Evolutionary conservation across 805 yeast species (phyloP).

Genomic region (Komagataella ulmi): DNA sequence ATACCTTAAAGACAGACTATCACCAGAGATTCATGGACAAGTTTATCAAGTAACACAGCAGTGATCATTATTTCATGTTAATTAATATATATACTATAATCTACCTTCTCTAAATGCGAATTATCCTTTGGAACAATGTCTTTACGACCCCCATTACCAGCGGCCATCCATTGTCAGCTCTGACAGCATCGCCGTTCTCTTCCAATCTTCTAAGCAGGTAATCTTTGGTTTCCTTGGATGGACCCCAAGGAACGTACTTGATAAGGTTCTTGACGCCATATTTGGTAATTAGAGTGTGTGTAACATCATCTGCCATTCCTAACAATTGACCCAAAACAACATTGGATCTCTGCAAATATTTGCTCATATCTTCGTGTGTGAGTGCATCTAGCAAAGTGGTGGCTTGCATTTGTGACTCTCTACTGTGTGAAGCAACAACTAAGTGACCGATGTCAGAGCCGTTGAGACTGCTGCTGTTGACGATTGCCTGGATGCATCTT

Average conservation of each 20-base stretch:
- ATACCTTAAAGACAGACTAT: slow-evolving; percentile 22
- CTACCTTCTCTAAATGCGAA: not conserved
- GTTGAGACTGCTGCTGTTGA: slow-evolving; percentile 18
- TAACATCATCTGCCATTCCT: slow-evolving; percentile 92
- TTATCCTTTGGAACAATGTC: not conserved
- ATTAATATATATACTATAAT: not conserved
- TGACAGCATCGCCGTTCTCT: slow-evolving; percentile 92
- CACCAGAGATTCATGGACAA: slow-evolving; percentile 28
- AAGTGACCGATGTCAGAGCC: slow-evolving; percentile 54
- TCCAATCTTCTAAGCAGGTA: slow-evolving; percentile 81
- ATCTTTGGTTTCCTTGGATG: slow-evolving; percentile 86
- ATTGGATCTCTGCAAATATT: slow-evolving; percentile 29
- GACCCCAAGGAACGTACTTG: slow-evolving; percentile 98
- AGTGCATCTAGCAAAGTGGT: slow-evolving; percentile 33
- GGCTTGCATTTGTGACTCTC: slow-evolving; percentile 61
- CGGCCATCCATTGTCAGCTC: slow-evolving; percentile 72
- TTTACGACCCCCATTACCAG: slow-evolving; percentile 39
- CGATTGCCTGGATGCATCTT: slow-evolving; percentile 45
- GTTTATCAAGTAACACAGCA: slow-evolving; percentile 16
- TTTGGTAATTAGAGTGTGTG: slow-evolving; percentile 55
- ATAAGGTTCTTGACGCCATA: slow-evolving; percentile 63
- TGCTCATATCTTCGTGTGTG: slow-evolving; percentile 4
- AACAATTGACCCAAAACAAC: slow-evolving; percentile 81
- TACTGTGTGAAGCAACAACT: slow-evolving; percentile 87
- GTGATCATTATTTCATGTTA: not conserved